Conservation (phyloP, 768 basidiomycete genomes). For the Paxillus ammoniavirescens region DNA sequence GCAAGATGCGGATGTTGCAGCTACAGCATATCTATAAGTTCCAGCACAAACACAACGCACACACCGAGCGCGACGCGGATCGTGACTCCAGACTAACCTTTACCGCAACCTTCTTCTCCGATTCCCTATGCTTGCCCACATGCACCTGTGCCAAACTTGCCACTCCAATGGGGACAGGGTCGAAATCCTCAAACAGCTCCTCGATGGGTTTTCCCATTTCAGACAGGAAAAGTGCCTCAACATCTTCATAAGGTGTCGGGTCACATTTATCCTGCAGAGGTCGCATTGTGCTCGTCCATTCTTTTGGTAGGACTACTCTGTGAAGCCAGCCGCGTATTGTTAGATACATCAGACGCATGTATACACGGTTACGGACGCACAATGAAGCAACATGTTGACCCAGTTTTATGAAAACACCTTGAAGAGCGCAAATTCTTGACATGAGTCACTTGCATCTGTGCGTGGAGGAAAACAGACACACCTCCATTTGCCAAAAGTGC, state of each 20-base stretch:
- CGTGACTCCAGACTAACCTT: conserved; percentile 48
- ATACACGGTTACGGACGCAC: conserved; percentile 36
- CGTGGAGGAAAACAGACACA: conserved; percentile 28
- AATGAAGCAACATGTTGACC: conserved; percentile 84
- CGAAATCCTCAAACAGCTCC: conserved; percentile 83
- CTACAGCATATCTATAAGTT: conserved; percentile 32
- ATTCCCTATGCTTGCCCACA: conserved; percentile 67
- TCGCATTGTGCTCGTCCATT: conserved; percentile 60
- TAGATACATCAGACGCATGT: conserved; percentile 22
- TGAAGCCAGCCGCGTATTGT: conserved; percentile 8
- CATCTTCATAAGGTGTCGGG: conserved; percentile 76
- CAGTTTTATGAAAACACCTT: conserved; percentile 83
- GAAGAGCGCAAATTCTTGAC: neutral
- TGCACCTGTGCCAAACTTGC: conserved; percentile 98
- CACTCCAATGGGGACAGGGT: conserved; percentile 87
- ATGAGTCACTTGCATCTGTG: neutral
- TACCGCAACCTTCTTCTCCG: conserved; percentile 80
- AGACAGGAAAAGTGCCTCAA: conserved; percentile 70
- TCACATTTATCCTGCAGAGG: conserved; percentile 90
- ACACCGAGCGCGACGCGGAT: neutral
- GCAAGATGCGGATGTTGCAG: conserved; percentile 91
- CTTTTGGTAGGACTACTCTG: conserved; percentile 55
- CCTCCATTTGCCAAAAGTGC: conserved; percentile 91
- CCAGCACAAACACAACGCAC: neutral
- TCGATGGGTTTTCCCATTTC: conserved; percentile 76